Conservation (phyloP, 1,139 yeast genomes). For the Entelexis sorbosivorans region DNA sequence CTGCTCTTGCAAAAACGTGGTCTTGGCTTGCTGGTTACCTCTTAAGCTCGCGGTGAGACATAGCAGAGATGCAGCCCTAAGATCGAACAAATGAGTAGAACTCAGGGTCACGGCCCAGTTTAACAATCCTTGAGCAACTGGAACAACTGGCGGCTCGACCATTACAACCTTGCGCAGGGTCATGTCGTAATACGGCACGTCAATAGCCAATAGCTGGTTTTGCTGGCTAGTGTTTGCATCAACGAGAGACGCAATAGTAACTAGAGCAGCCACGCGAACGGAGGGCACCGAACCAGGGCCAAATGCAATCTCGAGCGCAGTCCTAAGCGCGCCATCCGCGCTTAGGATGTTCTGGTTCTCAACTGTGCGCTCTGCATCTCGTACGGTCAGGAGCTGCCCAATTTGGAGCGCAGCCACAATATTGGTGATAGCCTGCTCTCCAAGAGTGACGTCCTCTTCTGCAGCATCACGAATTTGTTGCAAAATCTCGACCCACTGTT, state of each 20-base stretch:
- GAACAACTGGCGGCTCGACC: slow-evolving; percentile 34
- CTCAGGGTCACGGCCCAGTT: slow-evolving; percentile 73
- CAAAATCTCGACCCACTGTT: slow-evolving; percentile 50
- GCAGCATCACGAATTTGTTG: slow-evolving; percentile 8
- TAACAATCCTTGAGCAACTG: slow-evolving; percentile 63
- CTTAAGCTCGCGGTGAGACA: slow-evolving; percentile 60
- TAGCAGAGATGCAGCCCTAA: slow-evolving; percentile 58
- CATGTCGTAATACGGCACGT: slow-evolving; percentile 86
- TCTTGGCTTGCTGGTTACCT: slow-evolving; percentile 52
- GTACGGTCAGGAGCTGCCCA: slow-evolving; percentile 59
- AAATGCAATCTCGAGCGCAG: slow-evolving; percentile 59
- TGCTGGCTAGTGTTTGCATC: slow-evolving; percentile 55
- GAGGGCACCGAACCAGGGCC: slow-evolving; percentile 47
- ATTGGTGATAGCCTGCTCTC: slow-evolving; percentile 59
- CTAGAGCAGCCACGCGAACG: slow-evolving; percentile 55
- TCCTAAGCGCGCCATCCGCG: slow-evolving; percentile 51
- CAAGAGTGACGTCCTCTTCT: slow-evolving; percentile 38
- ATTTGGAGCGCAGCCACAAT: slow-evolving; percentile 59
- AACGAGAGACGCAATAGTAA: slow-evolving; percentile 68
- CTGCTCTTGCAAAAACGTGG: slow-evolving; percentile 54
- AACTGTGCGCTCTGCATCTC: slow-evolving; percentile 57
- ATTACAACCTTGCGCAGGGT: slow-evolving; percentile 40
- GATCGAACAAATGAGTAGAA: slow-evolving; percentile 74
- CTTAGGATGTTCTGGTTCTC: slow-evolving; percentile 55
- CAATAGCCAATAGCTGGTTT: slow-evolving; percentile 60